Base-by-base conservation (phyloP, 2,329 filamentous ascomycete genomes). In the Camptophora hylomeconis region DNA sequence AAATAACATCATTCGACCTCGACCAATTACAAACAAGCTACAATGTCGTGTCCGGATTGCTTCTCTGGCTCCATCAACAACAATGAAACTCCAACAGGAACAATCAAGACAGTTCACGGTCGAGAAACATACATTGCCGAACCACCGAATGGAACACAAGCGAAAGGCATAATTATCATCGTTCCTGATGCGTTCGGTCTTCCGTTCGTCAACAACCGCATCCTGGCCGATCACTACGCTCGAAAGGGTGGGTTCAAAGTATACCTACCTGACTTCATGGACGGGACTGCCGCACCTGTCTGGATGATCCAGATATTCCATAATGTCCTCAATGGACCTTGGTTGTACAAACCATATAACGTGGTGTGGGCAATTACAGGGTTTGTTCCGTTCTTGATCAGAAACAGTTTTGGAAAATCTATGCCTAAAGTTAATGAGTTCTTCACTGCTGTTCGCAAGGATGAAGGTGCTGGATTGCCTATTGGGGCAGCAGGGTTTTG, bases 401-500 rank as follows among this genome's bases (percentile, higher is more conserved):
- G 20, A 24, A 52, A 47, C 20, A 40, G 47, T 2, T 37, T 38
- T 18, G 26, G 35, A 5, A 36, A 47, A 31, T 36, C 44, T 24
- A 42, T 46, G 37, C 54, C 60, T 2, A 48, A 52, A 4, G 44
- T 63, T n/a, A 36, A 45, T 16, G 11, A 33, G 7, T 64, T 58
- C 40, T 47, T 64, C 33, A 32, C 42, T 19, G 39, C 44, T 3
- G 39, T 62, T 4, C 53, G 55, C 10, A 44, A 46, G 6, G 41
- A 47, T 12, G 44, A 46, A 7, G 41, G 45, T 15, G 33, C 46
- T 11, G 33, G 43, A 9, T 43, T 57, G 5, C 59, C 57, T 32
- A 49, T 75, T 24, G 69, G 61, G 13, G 64, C 58, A 0, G 66
- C 66, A 0, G 73, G 72, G 1, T 75, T 72, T 52, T 75, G 69